Evolutionary conservation across 208 protist genomes (phyloP).

Genomic region (Novymonas esmeraldas): DNA sequence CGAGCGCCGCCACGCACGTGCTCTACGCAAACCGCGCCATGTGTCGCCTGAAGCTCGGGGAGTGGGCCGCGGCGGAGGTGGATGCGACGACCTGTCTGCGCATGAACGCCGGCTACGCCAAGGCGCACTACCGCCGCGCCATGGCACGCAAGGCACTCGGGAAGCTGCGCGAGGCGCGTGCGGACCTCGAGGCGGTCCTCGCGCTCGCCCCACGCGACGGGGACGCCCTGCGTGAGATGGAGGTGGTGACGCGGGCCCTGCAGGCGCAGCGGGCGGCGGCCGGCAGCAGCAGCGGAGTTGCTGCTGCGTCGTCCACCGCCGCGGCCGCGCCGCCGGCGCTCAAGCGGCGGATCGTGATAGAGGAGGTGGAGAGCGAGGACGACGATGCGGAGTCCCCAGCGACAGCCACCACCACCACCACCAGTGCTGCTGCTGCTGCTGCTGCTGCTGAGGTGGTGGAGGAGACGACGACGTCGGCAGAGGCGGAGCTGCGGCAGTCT

Average conservation of each 20-base stretch:
- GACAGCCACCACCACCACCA: not conserved
- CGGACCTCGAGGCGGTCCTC: conserved; percentile 86
- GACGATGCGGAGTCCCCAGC: conserved; percentile 28
- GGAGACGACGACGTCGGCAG: conserved; percentile 14
- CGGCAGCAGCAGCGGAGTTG: no score
- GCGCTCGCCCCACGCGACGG: conserved; percentile 74
- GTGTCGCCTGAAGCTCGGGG: conserved; percentile 79
- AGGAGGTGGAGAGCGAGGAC: conserved; percentile 87
- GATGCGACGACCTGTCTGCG: conserved; percentile 82
- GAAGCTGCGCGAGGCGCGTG: conserved; percentile 85
- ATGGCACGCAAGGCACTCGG: conserved; percentile 81
- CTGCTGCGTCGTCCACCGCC: not conserved
- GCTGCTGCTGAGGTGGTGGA: no score
- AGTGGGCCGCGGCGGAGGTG: conserved; percentile 80
- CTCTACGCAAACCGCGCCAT: conserved; percentile 89
- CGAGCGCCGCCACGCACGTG: conserved; percentile 62
- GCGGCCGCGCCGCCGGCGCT: conserved; percentile 9
- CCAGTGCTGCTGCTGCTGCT: no score
- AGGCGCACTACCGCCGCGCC: conserved; percentile 89
- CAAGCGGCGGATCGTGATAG: conserved; percentile 84
- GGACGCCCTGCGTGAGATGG: conserved; percentile 71
- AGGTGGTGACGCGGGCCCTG: conserved; percentile 73
- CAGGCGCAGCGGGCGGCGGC: conserved; percentile 47
- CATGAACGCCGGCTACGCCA: conserved; percentile 83
- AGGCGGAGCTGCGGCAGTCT: conserved; percentile 31